Conservation (phyloP, 2,329 filamentous ascomycete genomes). For the Monosporascus sp. region DNA sequence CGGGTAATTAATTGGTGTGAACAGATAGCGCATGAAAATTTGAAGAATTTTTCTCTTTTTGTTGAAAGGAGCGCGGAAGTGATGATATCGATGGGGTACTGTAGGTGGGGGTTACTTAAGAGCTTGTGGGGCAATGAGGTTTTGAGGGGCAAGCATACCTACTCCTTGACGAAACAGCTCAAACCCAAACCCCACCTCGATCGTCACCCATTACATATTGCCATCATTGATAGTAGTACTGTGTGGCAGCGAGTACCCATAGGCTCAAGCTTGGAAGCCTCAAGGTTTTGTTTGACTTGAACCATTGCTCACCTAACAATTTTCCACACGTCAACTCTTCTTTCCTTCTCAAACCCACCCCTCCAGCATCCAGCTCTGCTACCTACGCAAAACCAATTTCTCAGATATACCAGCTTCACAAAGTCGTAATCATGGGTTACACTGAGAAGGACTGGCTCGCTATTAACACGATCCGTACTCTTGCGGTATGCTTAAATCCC, state of each 20-base stretch:
- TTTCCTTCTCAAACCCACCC: conserved; percentile 2
- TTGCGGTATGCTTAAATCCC: conserved; percentile 68
- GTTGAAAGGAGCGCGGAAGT: background rate
- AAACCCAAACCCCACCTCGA: background rate
- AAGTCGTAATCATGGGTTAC: conserved; percentile 71
- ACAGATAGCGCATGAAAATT: no score
- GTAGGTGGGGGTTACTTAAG: background rate
- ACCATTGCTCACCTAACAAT: no score
- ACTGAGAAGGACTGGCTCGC: conserved; percentile 81
- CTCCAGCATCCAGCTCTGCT: background rate
- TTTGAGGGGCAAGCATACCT: background rate
- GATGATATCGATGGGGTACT: background rate
- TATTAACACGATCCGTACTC: conserved; percentile 95
- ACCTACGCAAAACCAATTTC: background rate
- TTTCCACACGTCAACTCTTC: background rate
- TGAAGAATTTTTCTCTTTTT: no score
- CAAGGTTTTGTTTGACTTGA: no score
- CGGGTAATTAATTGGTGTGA: no score
- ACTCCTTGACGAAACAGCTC: background rate
- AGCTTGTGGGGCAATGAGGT: background rate
- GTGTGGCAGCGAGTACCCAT: no score
- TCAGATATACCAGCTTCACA: conserved; percentile 14
- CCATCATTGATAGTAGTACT: no score
- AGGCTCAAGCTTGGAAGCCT: no score
- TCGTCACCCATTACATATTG: background rate